phyloP scores from a whole-genome alignment of 2,329 filamentous ascomycete species.

The Penicillium sp. region DNA sequence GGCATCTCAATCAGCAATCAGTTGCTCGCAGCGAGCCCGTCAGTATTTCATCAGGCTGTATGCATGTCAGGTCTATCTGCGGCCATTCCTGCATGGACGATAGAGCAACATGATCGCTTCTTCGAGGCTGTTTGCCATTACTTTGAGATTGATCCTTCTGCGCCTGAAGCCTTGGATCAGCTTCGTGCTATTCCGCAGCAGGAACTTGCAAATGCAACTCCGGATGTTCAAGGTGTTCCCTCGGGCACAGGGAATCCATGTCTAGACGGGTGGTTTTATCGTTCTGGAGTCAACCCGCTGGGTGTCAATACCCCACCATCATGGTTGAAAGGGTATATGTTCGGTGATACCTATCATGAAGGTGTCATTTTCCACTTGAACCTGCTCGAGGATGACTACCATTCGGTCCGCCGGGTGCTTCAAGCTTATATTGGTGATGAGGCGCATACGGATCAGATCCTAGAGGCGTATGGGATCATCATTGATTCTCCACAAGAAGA shows the following conservation, averaged over 20 bases:
- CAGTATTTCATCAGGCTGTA: conserved; percentile 24
- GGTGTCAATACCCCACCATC: conserved; percentile 16
- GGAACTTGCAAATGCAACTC: conserved; percentile 25
- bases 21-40: conserved; percentile 16
- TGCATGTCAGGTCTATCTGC: conserved; percentile 27
- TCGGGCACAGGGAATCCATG: conserved; percentile 28
- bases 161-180: conserved; percentile 14
- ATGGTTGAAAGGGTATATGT: conserved; percentile 25
- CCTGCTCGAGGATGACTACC: conserved; percentile 18
- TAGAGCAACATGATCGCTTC: conserved; percentile 23
- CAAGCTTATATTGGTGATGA: conserved; percentile 11
- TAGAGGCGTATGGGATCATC: conserved; percentile 21
- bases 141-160: conserved; percentile 20
- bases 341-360: conserved; percentile 29
- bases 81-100: conserved; percentile 23
- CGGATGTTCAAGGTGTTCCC: conserved; percentile 21
- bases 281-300: conserved; percentile 4
- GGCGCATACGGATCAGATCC: conserved; percentile 14
- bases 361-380: conserved; percentile 29
- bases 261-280: conserved; percentile 28
- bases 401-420: conserved; percentile 13
- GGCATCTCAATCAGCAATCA: conserved; percentile 30
- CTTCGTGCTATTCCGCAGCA: conserved; percentile 24
- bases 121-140: conserved; percentile 21
- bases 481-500: conserved; percentile 6